Base-by-base conservation (phyloP, 2,329 filamentous ascomycete genomes). In the Neopestalotiopsis sp. region DNA sequence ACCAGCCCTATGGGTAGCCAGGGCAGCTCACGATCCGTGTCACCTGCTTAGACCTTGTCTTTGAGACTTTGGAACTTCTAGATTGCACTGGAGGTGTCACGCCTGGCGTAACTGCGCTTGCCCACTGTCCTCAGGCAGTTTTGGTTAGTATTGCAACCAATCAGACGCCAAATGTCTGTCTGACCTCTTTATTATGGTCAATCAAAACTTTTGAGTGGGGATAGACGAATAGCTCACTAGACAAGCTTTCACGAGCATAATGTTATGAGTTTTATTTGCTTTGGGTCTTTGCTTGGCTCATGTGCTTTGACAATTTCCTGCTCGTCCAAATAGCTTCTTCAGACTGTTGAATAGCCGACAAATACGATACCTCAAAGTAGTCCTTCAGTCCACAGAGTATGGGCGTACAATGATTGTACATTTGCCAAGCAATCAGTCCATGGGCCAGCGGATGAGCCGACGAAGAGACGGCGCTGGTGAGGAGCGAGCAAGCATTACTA, bases 201-300 rank as follows among this genome's bases (percentile, higher is more conserved):
- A 20, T 24, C 7, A 52, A 9, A 17, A 52, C 45, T 3, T 3
- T 52, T 24, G 45, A 24, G 45, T 20, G 45, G 45, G n/a, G 45
- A 52, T 52, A 52, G 45, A 52, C 45, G 30, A 34, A 59, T 28
- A 59, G 24, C 24, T 59, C 24, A 34, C 28, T 34, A 59, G 30
- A 34, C 57, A 59, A 59, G 57, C 57, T 59, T 59, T 24, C 30
- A 59, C 28, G 30, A 34, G 57, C 57, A 59, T 17, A 59, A 59
- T 59, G 24, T 59, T 24, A 59, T 59, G 20, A 59, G 57, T 30
- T 59, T 59, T 13, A 34, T 30, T 14, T 59, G 57, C 57, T 14
- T 24, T 14, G 30, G 30, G 30, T 59, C 24, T 59, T 52, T 14
- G 45, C 45, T 7, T 24, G 20, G 34, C 10, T 10, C 6, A 10